These are phyloP conservation scores for Colletotrichum cuscutae DNA, from an alignment of 2,329 filamentous ascomycete species.

Conservation along the genomic window DNA sequence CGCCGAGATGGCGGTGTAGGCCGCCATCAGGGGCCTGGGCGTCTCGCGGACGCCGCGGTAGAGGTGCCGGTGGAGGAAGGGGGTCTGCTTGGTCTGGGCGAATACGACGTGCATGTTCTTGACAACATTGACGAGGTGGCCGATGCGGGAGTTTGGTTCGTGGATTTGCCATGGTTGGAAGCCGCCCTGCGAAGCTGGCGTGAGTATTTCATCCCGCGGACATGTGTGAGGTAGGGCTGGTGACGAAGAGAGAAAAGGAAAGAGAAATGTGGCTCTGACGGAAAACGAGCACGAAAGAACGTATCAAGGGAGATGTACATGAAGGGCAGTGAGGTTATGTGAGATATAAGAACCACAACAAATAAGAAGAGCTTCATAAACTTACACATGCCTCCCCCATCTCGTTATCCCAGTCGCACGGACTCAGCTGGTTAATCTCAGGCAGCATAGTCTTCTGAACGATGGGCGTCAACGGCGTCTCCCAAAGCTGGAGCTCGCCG, in stretches of 20 bases:
- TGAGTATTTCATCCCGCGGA: background rate
- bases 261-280: background rate
- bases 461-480: slow-evolving; percentile 20
- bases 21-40: slow-evolving; percentile 51
- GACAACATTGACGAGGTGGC: slow-evolving; percentile 46
- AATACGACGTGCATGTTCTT: slow-evolving; percentile 47
- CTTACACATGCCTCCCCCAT: slow-evolving; percentile 14
- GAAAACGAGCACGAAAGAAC: background rate
- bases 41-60: slow-evolving; percentile 48
- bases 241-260: background rate
- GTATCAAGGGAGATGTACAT: background rate
- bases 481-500: slow-evolving; percentile 31
- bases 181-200: background rate
- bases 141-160: slow-evolving; percentile 47
- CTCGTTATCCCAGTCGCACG: slow-evolving; percentile 9
- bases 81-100: slow-evolving; percentile 48
- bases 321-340: background rate
- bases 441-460: slow-evolving; percentile 15
- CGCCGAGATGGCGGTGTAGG: slow-evolving; percentile 51
- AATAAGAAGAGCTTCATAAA: background rate
- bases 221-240: background rate
- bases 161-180: slow-evolving; percentile 43
- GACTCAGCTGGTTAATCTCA: slow-evolving; percentile 1
- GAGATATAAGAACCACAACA: background rate
- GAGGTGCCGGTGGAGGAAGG: slow-evolving; percentile 55